Base-by-base conservation (phyloP, 306 rosid genomes). In the Aeschynomene evenia region DNA sequence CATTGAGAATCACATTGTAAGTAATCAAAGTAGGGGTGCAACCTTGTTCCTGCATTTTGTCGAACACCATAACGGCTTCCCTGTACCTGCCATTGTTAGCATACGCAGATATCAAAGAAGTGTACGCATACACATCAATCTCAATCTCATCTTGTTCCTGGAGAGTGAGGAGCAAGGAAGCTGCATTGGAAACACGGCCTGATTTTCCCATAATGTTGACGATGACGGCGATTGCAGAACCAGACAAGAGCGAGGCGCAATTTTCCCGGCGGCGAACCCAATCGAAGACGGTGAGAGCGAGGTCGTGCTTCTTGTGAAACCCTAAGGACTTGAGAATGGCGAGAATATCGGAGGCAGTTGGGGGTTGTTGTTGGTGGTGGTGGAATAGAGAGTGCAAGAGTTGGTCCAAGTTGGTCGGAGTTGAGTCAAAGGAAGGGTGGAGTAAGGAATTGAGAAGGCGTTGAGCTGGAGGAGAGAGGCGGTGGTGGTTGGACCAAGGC, bases 101-200 rank as follows among this genome's bases (percentile, higher is more conserved):
- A 79, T 81, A 94, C 65, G 95, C 88, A 40, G 84, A 81, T n/a
- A 94, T 90, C 64, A 90, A 20, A 31, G 88, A 86, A 70, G 98
- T 90, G 58, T 85, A 94, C 19, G 89, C 97, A 74, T 83, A 90
- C 28, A 90, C 96, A 62, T 94, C 98, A 24, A 88, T 74, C 18
- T 33, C 63, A 61, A 88, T 39, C 1, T 95, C 96, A 15, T 83
- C 86, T 7, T 71, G 74, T 9, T 72, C 74, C 22, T 83, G 79
- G 18, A 94, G 89, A 26, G 58, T 60, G 0, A 42, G 72, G 62
- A 94, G 80, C 74, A 90, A 68, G 13, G 88, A 82, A 13, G 90
- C 69, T 0, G 97, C 97, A 0, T 68, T 43, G 0, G 95, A 85
- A 63, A 79, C 88, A 33, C 80, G 72, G 13, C 96, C 91, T 14